Evolutionary conservation across 2,329 filamentous ascomycete species (phyloP).

Genomic region (Monosporascus sp.): DNA sequence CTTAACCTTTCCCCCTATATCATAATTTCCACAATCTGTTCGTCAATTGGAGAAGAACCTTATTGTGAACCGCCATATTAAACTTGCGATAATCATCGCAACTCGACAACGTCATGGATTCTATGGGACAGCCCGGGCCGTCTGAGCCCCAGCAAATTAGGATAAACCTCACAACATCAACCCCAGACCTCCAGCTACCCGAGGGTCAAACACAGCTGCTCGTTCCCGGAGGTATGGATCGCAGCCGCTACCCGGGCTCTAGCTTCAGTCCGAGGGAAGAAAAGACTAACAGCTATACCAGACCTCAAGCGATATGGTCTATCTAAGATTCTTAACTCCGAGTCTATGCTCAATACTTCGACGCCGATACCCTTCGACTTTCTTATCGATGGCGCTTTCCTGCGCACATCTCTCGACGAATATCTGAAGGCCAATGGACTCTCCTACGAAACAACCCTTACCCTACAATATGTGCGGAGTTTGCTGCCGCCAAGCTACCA

Average conservation of each 20-base stretch:
- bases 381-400: slow-evolving; percentile 87
- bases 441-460: slow-evolving; percentile 79
- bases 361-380: slow-evolving; percentile 82
- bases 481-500: slow-evolving; percentile 84
- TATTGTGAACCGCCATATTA: too few species aligned
- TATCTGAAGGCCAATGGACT: slow-evolving; percentile 83
- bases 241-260: too few species aligned
- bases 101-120: slow-evolving; percentile 15
- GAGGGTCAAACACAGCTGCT: slow-evolving; percentile 57
- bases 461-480: slow-evolving; percentile 88
- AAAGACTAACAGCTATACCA: slow-evolving; percentile 18
- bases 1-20: too few species aligned
- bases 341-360: slow-evolving; percentile 62
- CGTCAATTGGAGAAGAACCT: too few species aligned
- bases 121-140: slow-evolving; percentile 17
- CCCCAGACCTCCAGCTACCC: slow-evolving; percentile 56
- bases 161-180: slow-evolving; percentile 62
- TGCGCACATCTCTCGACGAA: slow-evolving; percentile 83
- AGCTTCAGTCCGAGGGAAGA: background rate
- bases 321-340: slow-evolving; percentile 65
- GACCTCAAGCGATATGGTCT: slow-evolving; percentile 67
- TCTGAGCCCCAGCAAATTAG: slow-evolving; percentile 47
- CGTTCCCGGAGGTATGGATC: slow-evolving; percentile 50
- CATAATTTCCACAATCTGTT: too few species aligned
- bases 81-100: background rate